Evolutionary conservation across 1,284 basidiomycete genomes (phyloP), one percentile per base, ranked within the genome.

Genomic region (Naganishia albida): DNA sequence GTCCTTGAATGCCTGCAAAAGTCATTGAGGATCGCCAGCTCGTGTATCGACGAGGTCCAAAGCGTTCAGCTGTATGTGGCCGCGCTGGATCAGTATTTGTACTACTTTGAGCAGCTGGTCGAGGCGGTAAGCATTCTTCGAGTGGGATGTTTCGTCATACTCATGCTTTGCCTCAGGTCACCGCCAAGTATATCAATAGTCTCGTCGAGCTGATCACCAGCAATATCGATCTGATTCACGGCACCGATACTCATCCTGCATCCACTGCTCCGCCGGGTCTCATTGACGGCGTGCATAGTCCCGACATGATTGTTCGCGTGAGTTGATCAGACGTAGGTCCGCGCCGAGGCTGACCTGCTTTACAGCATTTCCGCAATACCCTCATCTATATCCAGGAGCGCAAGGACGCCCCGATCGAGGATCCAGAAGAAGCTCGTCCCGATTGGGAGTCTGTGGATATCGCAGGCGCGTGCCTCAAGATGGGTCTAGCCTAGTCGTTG

Each of bases 1-100:
- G 93, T 96, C 0, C 82, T 97, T 38, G 93, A 97, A 77, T 97
- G 93, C 72, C 82, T 97, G 40, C 93, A 96, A 76, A 96, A 96
- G 78, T 89, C 91, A 7, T 82, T 96, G 26, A 86, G 93, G 3
- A 96, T 95, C 72, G 93, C 93, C 2, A 92, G 91, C 72, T 91
- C 90, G 2, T 90, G 91, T 38, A 93, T 92, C 65, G 93, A 96
- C 78, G 92, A 95, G 73, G 89, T 97, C 69, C 90, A 95, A 44
- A 94, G 88, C 0, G 88, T 94, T 1, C 93, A 96, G 76, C 83
- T 97, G 3, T 96, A 95, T 76, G 91, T 90, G 72, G 91, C 96
- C 76, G 90, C 93, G 6, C 85, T 97, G 46, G 93, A 97, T 77
- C 88, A 77, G 66, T 96, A 96, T 76, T 80, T 96, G 57, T 96